Conservation (phyloP, 352 stramenopile species). For the Phytophthora aleatoria region DNA sequence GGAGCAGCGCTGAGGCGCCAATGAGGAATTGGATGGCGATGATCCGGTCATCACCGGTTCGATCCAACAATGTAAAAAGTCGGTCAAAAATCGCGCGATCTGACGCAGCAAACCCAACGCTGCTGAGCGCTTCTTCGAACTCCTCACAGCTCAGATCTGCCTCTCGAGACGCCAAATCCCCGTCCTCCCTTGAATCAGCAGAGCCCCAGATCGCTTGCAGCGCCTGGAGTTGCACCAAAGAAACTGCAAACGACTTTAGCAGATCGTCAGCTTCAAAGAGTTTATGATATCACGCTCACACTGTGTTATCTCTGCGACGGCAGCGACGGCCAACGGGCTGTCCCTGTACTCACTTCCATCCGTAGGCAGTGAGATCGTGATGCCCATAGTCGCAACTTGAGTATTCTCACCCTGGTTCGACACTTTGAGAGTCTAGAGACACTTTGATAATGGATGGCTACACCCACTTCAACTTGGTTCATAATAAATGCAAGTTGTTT, state of each 20-base stretch:
- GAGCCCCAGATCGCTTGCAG: conserved; percentile 33
- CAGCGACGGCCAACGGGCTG: conserved; percentile 50
- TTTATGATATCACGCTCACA: conserved; percentile 30
- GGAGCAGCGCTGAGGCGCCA: conserved; percentile 44
- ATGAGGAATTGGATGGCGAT: conserved; percentile 52
- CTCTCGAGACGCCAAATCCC: conserved; percentile 15
- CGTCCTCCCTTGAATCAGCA: neutral
- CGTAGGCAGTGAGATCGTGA: conserved; percentile 31
- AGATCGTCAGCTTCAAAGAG: neutral
- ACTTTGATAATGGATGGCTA: conserved; percentile 5
- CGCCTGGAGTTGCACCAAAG: conserved; percentile 43
- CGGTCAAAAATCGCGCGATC: conserved; percentile 59
- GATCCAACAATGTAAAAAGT: conserved; percentile 67
- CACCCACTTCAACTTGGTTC: conserved; percentile 19
- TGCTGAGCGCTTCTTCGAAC: conserved; percentile 51
- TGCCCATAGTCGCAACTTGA: conserved; percentile 18
- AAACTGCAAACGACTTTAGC: conserved; percentile 30
- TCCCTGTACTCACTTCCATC: conserved; percentile 32
- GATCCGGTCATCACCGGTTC: conserved; percentile 58
- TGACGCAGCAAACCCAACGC: conserved; percentile 43
- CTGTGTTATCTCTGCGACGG: conserved; percentile 62
- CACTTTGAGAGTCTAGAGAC: no score
- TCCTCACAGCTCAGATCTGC: conserved; percentile 41
- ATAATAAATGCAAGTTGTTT: neutral
- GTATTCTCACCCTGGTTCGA: neutral